Percentiles rank a stretch among this genome's conserved stretches.
Evolutionary conservation across 2,329 filamentous ascomycete species (phyloP).

Genomic region (Proliferodiscus dingleyae): DNA sequence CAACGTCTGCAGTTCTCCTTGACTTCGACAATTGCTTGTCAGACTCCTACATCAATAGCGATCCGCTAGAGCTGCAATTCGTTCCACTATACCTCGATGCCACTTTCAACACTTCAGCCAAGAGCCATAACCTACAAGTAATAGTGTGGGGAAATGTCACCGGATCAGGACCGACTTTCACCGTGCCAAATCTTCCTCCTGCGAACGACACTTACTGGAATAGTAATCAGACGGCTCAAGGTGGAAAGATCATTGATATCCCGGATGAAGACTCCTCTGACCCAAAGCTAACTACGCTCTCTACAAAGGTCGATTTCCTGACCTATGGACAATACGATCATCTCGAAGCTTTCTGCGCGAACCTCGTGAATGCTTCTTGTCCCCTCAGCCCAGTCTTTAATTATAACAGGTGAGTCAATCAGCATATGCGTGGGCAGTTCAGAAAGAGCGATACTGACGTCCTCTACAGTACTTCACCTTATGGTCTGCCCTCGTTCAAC

Average conservation of each 20-base stretch:
- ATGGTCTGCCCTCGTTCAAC: constrained; percentile 65
- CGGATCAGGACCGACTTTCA: constrained; percentile 46
- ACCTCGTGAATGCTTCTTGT: constrained; percentile 59
- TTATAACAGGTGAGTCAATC: no score
- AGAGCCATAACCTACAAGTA: constrained; percentile 63
- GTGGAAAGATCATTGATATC: constrained; percentile 69
- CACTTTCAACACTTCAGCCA: constrained; percentile 58
- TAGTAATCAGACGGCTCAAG: constrained; percentile 49
- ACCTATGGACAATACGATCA: constrained; percentile 66
- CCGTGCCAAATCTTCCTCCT: constrained; percentile 54
- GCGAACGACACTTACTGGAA: constrained; percentile 55
- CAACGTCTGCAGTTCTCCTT: constrained; percentile 60
- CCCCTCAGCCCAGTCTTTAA: constrained; percentile 70
- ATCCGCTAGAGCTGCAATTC: constrained; percentile 69
- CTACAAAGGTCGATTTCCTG: constrained; percentile 66
- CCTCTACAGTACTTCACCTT: constrained; percentile 32
- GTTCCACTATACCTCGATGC: constrained; percentile 71
- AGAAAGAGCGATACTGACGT: constrained; percentile 7
- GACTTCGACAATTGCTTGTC: constrained; percentile 81
- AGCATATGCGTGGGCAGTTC: no score
- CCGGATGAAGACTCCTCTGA: constrained; percentile 29
- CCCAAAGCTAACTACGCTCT: constrained; percentile 67
- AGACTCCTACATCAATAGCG: constrained; percentile 50
- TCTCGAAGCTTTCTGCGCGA: constrained; percentile 60
- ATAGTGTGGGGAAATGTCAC: constrained; percentile 90